Percentiles rank a stretch among this genome's conserved stretches.
These are phyloP conservation scores for Rhazya stricta DNA, from an alignment of 257 asterid genomes.

Conservation along the genomic window DNA sequence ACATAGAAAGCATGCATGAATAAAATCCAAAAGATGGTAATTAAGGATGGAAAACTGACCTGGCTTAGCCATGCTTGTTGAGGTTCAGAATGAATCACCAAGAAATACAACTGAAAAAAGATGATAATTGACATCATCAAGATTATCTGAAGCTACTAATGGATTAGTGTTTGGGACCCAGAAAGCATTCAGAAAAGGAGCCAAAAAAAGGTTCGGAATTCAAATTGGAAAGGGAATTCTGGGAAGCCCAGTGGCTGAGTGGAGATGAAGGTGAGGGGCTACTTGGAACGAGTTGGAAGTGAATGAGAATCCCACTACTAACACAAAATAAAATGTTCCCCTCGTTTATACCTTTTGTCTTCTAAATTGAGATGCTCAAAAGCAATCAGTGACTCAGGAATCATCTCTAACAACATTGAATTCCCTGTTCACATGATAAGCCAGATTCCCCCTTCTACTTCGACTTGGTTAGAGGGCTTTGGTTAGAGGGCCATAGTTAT, in stretches of 20 bases:
- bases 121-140: slow-evolving; percentile 24
- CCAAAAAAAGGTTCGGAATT: slow-evolving; percentile 12
- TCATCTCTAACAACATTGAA: slow-evolving; percentile 26
- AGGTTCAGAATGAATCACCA: slow-evolving; percentile 23
- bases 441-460: too few relatives aligned
- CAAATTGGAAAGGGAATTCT: slow-evolving; percentile 18
- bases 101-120: slow-evolving; percentile 23
- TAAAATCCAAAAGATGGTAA: neutral
- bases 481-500: too few relatives aligned
- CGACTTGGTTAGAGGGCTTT: too few relatives aligned
- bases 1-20: neutral
- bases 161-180: slow-evolving; percentile 46
- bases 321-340: slow-evolving; percentile 33
- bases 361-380: slow-evolving; percentile 47
- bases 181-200: slow-evolving; percentile 30
- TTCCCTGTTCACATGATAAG: slow-evolving; percentile 23
- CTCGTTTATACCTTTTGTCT: slow-evolving; percentile 23
- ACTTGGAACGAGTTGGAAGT: slow-evolving; percentile 39
- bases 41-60: slow-evolving; percentile 31
- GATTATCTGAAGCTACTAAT: slow-evolving; percentile 22
- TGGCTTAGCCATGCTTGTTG: slow-evolving; percentile 27
- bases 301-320: slow-evolving; percentile 83
- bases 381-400: slow-evolving; percentile 35
- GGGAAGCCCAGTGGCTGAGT: slow-evolving; percentile 19
- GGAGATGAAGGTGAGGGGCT: slow-evolving; percentile 30